A percentile compares a stretch with the other conserved stretches of the same genome.
Conservation (phyloP, 2,329 filamentous ascomycete genomes). For the Paecilomyces dactylethromorphus region DNA sequence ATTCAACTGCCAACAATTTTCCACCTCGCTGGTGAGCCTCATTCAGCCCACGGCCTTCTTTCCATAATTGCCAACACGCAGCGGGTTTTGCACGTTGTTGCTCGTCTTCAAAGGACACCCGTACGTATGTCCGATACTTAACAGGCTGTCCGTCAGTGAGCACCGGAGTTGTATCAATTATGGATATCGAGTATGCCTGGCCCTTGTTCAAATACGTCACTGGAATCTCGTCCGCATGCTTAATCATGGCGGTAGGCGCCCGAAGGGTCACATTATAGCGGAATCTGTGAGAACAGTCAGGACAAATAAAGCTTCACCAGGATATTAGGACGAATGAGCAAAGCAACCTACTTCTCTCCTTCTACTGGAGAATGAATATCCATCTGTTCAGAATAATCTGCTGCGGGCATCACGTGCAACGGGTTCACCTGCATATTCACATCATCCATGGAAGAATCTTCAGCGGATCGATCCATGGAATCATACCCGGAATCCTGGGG, state of each 20-base stretch:
- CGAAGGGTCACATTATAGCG: constrained; percentile 86
- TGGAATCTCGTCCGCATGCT: constrained; percentile 80
- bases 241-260: constrained; percentile 90
- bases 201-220: constrained; percentile 98
- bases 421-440: constrained; percentile 46
- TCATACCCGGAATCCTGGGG: constrained; percentile 74
- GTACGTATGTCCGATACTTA: constrained; percentile 81
- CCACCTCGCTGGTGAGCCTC: constrained; percentile 92
- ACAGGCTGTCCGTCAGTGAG: constrained; percentile 54
- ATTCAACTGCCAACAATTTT: constrained; percentile 90
- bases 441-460: constrained; percentile 60
- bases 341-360: constrained; percentile 52
- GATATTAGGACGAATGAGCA: constrained; percentile 16
- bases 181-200: constrained; percentile 81
- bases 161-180: constrained; percentile 67
- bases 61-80: constrained; percentile 87
- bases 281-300: constrained; percentile 50
- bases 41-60: constrained; percentile 90
- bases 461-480: constrained; percentile 61
- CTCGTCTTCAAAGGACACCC: constrained; percentile 96
- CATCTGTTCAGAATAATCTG: constrained; percentile 19
- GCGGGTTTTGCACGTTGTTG: constrained; percentile 79
- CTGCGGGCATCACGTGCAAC: constrained; percentile 39
- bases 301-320: neutral
- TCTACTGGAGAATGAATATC: constrained; percentile 18